These are phyloP conservation scores for Camelina sativa DNA, from an alignment of 345 rosid species.

Conservation along the genomic window DNA sequence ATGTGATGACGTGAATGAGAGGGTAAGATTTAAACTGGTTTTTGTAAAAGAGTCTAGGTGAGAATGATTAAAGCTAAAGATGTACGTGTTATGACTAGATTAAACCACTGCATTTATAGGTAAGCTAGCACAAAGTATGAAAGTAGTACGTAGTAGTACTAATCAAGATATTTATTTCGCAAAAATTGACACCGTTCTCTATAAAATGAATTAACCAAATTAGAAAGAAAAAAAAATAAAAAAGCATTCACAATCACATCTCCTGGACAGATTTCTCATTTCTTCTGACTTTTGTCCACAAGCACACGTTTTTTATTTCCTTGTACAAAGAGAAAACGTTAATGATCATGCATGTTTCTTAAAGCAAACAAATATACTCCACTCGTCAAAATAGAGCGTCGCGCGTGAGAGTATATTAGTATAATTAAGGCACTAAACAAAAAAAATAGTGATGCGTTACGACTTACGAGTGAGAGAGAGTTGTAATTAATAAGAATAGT, in stretches of 20 bases:
- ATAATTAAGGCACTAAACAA: slow-evolving; percentile 2
- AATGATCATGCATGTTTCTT: slow-evolving; percentile 29
- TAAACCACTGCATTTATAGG: not conserved
- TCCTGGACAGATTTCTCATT: slow-evolving; percentile 7
- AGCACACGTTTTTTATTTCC: slow-evolving; percentile 30
- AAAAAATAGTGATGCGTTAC: slow-evolving; percentile 19
- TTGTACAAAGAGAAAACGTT: slow-evolving; percentile 31
- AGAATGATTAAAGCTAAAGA: slow-evolving; percentile 20
- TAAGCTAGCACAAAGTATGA: not conserved
- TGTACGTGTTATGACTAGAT: not conserved
- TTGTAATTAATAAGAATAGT: not conserved
- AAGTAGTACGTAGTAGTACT: too few species aligned
- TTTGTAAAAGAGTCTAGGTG: slow-evolving; percentile 25
- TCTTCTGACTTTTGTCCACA: not conserved
- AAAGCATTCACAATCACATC: slow-evolving; percentile 1
- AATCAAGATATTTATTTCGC: not conserved
- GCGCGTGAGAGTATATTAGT: slow-evolving; percentile 28
- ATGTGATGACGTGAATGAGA: not conserved
- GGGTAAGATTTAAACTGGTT: not conserved
- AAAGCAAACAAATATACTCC: not conserved
- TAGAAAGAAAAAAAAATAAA: not conserved
- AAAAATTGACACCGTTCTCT: slow-evolving; percentile 32
- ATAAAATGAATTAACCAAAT: slow-evolving; percentile 4
- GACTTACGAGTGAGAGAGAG: slow-evolving; percentile 34
- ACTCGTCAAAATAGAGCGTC: slow-evolving; percentile 34